Percentiles rank a stretch among this genome's conserved stretches.
Conservation (phyloP, 306 rosid species). For the Quercus variabilis region DNA sequence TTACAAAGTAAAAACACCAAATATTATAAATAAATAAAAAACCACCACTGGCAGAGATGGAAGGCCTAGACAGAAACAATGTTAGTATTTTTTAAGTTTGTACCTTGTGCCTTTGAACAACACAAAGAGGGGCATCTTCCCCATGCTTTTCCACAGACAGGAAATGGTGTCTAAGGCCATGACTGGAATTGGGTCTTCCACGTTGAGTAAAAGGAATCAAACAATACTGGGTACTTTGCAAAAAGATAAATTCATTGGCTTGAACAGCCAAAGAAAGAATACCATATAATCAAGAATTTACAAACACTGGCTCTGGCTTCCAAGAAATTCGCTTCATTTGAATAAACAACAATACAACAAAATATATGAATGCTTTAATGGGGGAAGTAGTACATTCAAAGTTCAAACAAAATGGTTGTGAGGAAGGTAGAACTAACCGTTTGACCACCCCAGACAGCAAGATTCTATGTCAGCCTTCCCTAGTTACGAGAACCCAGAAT, state of each 20-base stretch:
- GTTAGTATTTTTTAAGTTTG: background rate
- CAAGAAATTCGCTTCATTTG: background rate
- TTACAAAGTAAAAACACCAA: background rate
- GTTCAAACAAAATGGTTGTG: no score
- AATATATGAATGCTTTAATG: background rate
- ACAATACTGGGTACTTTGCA: background rate
- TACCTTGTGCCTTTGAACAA: slow-evolving; percentile 24
- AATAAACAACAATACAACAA: background rate
- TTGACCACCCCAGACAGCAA: slow-evolving; percentile 12
- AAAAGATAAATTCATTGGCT: background rate
- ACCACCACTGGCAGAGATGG: no score
- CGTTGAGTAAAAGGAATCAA: background rate
- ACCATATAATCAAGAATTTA: background rate
- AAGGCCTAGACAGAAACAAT: background rate
- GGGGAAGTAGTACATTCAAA: background rate
- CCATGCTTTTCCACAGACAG: background rate
- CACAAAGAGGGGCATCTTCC: slow-evolving; percentile 9
- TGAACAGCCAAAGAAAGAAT: background rate
- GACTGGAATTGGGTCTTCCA: background rate
- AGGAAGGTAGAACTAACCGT: background rate
- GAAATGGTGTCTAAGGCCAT: background rate
- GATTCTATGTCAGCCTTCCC: slow-evolving; percentile 21
- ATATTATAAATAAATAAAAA: background rate
- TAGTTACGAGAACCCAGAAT: slow-evolving; percentile 6
- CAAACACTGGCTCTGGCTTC: background rate